Evolutionary conservation across 116 monocot genomes (phyloP).

Genomic region (Posidonia oceanica): DNA sequence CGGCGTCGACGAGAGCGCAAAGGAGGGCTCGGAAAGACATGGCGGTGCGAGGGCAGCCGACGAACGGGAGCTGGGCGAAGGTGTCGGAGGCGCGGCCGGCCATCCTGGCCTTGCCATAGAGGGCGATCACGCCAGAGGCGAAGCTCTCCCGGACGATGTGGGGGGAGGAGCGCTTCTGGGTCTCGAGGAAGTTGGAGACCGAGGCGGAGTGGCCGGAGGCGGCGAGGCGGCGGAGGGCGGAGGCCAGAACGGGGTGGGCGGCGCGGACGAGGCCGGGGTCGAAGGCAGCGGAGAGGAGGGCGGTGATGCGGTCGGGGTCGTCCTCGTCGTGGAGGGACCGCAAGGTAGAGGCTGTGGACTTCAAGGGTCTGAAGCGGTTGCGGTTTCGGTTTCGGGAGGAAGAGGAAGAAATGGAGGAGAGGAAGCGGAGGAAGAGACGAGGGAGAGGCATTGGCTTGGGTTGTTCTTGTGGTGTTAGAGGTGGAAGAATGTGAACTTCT

Average conservation of each 20-base stretch:
- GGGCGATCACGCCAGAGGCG: not conserved
- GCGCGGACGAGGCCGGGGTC: not conserved
- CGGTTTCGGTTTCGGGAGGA: too few species aligned
- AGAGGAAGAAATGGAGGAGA: too few species aligned
- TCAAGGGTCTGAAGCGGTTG: not conserved
- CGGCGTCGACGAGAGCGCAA: constrained; percentile 26
- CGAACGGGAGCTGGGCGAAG: not conserved
- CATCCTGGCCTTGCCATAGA: constrained; percentile 4
- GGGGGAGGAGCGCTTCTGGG: constrained; percentile 1
- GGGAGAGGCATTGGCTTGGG: too few species aligned
- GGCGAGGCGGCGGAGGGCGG: constrained; percentile 1
- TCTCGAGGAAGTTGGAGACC: constrained; percentile 3
- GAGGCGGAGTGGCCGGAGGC: not conserved
- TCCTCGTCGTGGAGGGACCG: not conserved
- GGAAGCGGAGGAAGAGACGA: too few species aligned
- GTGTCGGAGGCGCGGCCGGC: not conserved
- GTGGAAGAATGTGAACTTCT: too few species aligned
- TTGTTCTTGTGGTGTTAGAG: too few species aligned
- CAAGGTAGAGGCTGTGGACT: not conserved
- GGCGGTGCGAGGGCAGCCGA: constrained; percentile 16
- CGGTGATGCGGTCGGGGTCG: not conserved
- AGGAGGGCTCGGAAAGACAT: constrained; percentile 60
- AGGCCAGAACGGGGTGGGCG: not conserved
- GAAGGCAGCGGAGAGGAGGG: not conserved
- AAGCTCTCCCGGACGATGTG: not conserved